These are phyloP conservation scores for Wallacemonas sp. DNA, from an alignment of 208 protist species.

Conservation along the genomic window DNA sequence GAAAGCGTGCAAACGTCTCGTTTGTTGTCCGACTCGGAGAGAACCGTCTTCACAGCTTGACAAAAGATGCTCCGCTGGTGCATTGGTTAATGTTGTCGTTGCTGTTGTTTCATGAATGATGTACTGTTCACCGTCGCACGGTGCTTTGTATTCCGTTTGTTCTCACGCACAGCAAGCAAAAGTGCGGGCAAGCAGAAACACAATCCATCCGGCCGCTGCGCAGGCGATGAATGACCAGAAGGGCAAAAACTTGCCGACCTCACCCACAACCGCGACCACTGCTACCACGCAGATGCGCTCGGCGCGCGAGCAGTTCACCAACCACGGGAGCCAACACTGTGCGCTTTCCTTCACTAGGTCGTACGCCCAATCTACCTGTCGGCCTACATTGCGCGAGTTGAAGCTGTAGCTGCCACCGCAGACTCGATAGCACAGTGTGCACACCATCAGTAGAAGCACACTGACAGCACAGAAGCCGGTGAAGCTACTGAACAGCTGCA, in stretches of 20 bases:
- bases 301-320: slow-evolving; percentile 12
- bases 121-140: too few species aligned
- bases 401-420: slow-evolving; percentile 28
- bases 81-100: too few species aligned
- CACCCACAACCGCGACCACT: slow-evolving; percentile 19
- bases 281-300: slow-evolving; percentile 26
- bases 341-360: slow-evolving; percentile 23
- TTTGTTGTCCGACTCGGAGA: too few species aligned
- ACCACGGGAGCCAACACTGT: slow-evolving; percentile 8
- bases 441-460: slow-evolving; percentile 26
- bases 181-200: not conserved
- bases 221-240: slow-evolving; percentile 24
- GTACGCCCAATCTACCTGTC: slow-evolving; percentile 37
- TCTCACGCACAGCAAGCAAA: slow-evolving; percentile 1
- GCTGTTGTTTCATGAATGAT: too few species aligned
- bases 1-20: too few species aligned
- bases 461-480: slow-evolving; percentile 23
- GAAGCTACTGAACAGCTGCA: slow-evolving; percentile 36
- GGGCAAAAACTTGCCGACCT: slow-evolving; percentile 33
- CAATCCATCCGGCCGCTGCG: not conserved
- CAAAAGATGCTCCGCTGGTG: too few species aligned
- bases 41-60: too few species aligned
- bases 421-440: slow-evolving; percentile 32
- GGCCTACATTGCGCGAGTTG: slow-evolving; percentile 6
- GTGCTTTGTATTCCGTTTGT: too few species aligned